Percentiles rank a stretch among this genome's conserved stretches.
These are phyloP conservation scores for Pyrenophora tritici-repentis DNA, from an alignment of 2,329 filamentous ascomycete genomes.

Conservation along the genomic window DNA sequence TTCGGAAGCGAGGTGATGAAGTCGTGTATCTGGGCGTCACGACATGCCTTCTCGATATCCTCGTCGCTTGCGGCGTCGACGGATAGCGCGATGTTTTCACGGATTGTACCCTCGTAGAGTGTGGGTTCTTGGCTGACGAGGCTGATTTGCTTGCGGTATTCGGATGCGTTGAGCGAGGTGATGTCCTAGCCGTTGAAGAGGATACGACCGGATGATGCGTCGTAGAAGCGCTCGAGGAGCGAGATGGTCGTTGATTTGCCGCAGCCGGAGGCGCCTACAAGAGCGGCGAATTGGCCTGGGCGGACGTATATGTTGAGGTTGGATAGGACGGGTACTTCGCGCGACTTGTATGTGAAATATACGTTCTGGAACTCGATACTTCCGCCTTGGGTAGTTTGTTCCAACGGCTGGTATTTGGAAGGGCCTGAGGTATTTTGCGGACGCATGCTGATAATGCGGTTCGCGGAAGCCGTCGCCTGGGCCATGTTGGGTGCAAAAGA, in stretches of 20 bases:
- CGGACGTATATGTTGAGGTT: slow-evolving; percentile 52
- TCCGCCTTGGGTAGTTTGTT: slow-evolving; percentile 20
- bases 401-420: slow-evolving; percentile 17
- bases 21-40: slow-evolving; percentile 47
- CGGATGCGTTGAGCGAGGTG: slow-evolving; percentile 39
- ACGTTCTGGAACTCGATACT: slow-evolving; percentile 87
- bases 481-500: slow-evolving; percentile 55
- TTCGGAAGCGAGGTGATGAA: slow-evolving; percentile 45
- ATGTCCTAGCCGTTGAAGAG: slow-evolving; percentile 55
- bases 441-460: slow-evolving; percentile 45
- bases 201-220: slow-evolving; percentile 66
- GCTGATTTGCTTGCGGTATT: slow-evolving; percentile 50
- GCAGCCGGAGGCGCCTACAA: slow-evolving; percentile 70
- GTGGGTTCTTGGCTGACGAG: slow-evolving; percentile 55
- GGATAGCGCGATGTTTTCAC: slow-evolving; percentile 47
- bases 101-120: slow-evolving; percentile 52
- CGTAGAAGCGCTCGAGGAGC: slow-evolving; percentile 70
- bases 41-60: slow-evolving; percentile 40
- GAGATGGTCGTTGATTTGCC: slow-evolving; percentile 74
- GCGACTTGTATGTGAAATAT: slow-evolving; percentile 89
- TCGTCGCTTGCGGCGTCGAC: slow-evolving; percentile 37
- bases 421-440: slow-evolving; percentile 15
- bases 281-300: slow-evolving; percentile 71
- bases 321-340: slow-evolving; percentile 69
- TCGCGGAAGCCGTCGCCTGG: slow-evolving; percentile 44